Evolutionary conservation across 139 green algal genomes (phyloP).

Genomic region (Chlamydomonas sp.): DNA sequence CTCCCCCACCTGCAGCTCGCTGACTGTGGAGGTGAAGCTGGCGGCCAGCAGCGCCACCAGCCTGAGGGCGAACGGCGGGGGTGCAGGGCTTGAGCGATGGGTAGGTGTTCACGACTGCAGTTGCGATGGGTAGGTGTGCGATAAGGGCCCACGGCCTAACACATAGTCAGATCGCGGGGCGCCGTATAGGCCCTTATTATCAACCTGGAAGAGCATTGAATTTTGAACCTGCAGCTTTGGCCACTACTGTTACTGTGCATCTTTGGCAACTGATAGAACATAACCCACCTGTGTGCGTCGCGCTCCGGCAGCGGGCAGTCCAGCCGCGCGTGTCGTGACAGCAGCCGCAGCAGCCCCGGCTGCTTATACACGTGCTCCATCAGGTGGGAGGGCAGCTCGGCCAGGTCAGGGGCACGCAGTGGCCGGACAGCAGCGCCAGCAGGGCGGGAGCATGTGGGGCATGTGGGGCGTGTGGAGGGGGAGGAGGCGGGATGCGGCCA

Average conservation of each 20-base stretch:
- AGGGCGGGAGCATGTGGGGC: too few relatives aligned
- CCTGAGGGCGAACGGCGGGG: background rate
- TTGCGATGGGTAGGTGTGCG: background rate
- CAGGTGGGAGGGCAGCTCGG: conserved; percentile 25
- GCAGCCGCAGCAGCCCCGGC: background rate
- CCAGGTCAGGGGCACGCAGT: background rate
- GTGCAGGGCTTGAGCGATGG: background rate
- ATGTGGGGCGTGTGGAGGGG: background rate
- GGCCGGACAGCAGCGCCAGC: conserved; percentile 13
- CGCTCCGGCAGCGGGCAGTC: conserved; percentile 27
- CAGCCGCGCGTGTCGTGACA: conserved; percentile 26
- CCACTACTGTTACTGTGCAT: background rate
- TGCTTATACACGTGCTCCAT: conserved; percentile 11
- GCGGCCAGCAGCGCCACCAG: conserved; percentile 13
- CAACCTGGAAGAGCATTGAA: too few relatives aligned
- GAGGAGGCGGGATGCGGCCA: background rate
- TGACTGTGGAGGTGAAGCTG: conserved; percentile 32
- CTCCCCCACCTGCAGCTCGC: conserved; percentile 17
- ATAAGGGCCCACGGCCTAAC: too few relatives aligned
- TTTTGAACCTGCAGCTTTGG: too few relatives aligned
- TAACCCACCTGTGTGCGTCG: background rate
- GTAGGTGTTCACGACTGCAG: background rate
- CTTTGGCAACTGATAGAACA: background rate
- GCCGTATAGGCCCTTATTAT: too few relatives aligned
- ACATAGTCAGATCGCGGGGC: too few relatives aligned